Percentiles rank a stretch among this genome's conserved stretches.
phyloP scores from a whole-genome alignment of 2,329 filamentous ascomycete genomes.

The Neodidymelliopsis sp. region DNA sequence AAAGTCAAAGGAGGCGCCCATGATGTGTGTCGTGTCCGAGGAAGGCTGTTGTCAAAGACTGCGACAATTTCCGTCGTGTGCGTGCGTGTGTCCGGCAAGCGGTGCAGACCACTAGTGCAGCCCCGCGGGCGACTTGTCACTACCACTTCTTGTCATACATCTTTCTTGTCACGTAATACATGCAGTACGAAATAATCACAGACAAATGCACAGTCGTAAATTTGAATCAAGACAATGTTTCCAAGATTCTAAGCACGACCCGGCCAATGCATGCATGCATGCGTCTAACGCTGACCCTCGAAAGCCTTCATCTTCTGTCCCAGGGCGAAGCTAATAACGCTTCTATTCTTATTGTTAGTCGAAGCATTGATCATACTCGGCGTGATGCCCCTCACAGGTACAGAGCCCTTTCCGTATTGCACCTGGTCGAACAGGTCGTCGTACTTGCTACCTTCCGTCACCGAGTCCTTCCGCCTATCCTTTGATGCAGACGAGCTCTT shows the following conservation, averaged over 20 bases:
- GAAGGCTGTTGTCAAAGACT: conserved; percentile 3
- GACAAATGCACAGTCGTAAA: too few species aligned
- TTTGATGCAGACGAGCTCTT: conserved; percentile 24
- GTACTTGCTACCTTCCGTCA: conserved; percentile 37
- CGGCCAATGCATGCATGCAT: not conserved
- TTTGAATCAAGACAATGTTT: too few species aligned
- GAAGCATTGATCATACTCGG: conserved; percentile 47
- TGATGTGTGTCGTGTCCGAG: conserved; percentile 32
- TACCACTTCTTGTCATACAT: too few species aligned
- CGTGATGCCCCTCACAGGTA: conserved; percentile 47
- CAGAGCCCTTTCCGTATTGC: conserved; percentile 42
- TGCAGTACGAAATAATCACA: too few species aligned
- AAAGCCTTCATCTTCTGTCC: conserved; percentile 44
- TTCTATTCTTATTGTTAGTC: conserved; percentile 45
- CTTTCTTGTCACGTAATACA: too few species aligned
- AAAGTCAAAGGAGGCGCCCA: conserved; percentile 75
- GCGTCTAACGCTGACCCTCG: conserved; percentile 17
- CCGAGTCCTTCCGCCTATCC: conserved; percentile 41
- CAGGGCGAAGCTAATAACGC: conserved; percentile 43
- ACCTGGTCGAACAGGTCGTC: conserved; percentile 39
- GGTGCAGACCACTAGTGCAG: conserved; percentile 16
- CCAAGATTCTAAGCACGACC: too few species aligned
- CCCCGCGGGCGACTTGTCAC: conserved; percentile 11
- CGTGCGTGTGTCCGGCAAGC: conserved; percentile 16
- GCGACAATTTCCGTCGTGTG: conserved; percentile 18